Evolutionary conservation across 2,329 filamentous ascomycete species (phyloP).

Genomic region (Sporothrix protearum): DNA sequence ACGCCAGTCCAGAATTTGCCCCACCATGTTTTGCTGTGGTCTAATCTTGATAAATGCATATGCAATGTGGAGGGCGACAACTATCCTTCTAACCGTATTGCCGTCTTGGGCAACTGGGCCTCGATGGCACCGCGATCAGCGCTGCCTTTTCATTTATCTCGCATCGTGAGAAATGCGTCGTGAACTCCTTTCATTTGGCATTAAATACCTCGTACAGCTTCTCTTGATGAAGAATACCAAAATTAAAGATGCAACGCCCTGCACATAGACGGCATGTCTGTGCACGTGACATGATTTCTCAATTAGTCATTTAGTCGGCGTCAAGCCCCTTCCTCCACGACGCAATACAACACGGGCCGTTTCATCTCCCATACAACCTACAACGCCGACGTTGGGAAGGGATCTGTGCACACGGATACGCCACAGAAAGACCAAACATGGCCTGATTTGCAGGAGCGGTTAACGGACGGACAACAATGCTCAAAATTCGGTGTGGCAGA

Average conservation of each 20-base stretch:
- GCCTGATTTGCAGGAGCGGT: not conserved
- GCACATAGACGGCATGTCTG: not conserved
- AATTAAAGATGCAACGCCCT: not conserved
- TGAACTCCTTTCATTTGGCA: not conserved
- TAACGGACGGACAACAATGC: not conserved
- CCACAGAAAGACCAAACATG: not conserved
- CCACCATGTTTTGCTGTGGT: not conserved
- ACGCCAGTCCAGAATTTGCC: not conserved
- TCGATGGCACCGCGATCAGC: not conserved
- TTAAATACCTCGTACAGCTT: not conserved
- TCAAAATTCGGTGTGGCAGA: not conserved
- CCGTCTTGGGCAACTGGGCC: not conserved
- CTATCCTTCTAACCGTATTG: not conserved
- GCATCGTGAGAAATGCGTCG: not conserved
- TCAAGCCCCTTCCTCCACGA: not conserved
- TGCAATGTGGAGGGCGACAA: not conserved
- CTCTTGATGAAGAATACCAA: not conserved
- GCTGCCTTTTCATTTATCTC: not conserved
- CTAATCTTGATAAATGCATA: not conserved
- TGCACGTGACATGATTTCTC: not conserved
- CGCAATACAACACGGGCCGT: slow-evolving; percentile 7
- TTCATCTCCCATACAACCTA: slow-evolving; percentile 11
- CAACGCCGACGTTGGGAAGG: not conserved
- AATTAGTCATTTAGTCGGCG: not conserved
- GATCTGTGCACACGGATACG: slow-evolving; percentile 4